A percentile compares a stretch with the other conserved stretches of the same genome.
phyloP scores from a whole-genome alignment of 2,329 filamentous ascomycete species.

The Malbranchea zuffiana region DNA sequence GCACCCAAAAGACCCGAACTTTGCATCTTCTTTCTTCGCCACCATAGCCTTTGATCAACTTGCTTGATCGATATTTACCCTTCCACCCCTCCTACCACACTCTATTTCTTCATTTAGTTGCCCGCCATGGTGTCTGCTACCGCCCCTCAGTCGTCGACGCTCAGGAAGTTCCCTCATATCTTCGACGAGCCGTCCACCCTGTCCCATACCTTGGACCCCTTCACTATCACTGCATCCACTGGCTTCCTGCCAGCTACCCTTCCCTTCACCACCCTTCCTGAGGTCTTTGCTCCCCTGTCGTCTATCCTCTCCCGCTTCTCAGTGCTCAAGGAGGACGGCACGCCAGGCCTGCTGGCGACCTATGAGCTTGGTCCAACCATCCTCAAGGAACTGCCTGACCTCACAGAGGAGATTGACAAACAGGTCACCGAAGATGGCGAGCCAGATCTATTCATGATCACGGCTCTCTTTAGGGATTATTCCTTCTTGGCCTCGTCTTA shows the following conservation, averaged over 20 bases:
- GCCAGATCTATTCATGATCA: constrained; percentile 65
- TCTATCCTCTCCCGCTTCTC: constrained; percentile 67
- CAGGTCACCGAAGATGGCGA: constrained; percentile 42
- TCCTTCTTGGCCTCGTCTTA: constrained; percentile 84
- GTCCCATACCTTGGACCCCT: constrained; percentile 35
- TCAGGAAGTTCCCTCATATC: constrained; percentile 35
- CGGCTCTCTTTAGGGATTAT: constrained; percentile 83
- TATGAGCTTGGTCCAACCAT: constrained; percentile 67
- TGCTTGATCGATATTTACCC: constrained; percentile 5
- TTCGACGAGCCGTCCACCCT: constrained; percentile 34
- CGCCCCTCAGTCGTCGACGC: constrained; percentile 23
- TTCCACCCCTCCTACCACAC: neutral
- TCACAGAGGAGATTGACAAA: constrained; percentile 61
- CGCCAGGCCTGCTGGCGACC: constrained; percentile 64
- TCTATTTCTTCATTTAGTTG: constrained; percentile 6
- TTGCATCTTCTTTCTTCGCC: constrained; percentile 15
- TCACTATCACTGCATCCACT: constrained; percentile 38
- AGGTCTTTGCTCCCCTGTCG: constrained; percentile 62
- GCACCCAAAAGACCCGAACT: constrained; percentile 10
- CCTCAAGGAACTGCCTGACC: constrained; percentile 61
- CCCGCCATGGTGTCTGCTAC: constrained; percentile 6
- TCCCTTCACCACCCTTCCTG: constrained; percentile 47
- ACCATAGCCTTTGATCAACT: no score
- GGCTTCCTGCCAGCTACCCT: constrained; percentile 36
- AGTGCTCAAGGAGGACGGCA: constrained; percentile 61